Evolutionary conservation across 2,329 filamentous ascomycete species (phyloP).

Genomic region (Colletotrichum destructivum): DNA sequence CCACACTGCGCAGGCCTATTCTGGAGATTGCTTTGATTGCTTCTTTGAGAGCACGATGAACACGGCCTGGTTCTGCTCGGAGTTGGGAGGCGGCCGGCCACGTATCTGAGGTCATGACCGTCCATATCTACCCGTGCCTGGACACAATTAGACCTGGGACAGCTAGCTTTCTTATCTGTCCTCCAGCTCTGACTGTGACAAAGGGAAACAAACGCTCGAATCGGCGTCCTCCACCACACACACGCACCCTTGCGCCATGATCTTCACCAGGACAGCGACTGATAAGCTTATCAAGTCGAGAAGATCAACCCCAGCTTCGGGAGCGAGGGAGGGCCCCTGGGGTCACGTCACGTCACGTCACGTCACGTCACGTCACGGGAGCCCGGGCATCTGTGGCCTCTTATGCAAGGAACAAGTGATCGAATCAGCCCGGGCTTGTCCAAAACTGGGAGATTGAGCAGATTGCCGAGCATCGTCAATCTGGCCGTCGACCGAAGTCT

Average conservation of each 20-base stretch:
- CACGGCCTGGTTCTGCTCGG: too few species aligned
- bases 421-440: constrained; percentile 7
- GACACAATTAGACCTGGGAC: too few species aligned
- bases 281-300: constrained; percentile 38
- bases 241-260: neutral
- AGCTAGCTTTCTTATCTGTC: too few species aligned
- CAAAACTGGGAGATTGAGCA: neutral
- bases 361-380: constrained; percentile 37
- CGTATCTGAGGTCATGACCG: too few species aligned
- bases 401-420: constrained; percentile 40
- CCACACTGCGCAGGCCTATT: too few species aligned
- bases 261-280: constrained; percentile 17
- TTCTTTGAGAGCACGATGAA: too few species aligned
- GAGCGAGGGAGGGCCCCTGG: constrained; percentile 12
- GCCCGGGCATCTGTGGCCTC: constrained; percentile 31
- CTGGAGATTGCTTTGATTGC: too few species aligned
- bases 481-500: constrained; percentile 7
- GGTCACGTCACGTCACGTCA: too few species aligned
- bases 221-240: constrained; percentile 4
- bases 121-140: too few species aligned
- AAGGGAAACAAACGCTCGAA: neutral
- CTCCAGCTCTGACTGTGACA: too few species aligned
- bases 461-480: constrained; percentile 28
- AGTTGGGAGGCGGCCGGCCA: too few species aligned
- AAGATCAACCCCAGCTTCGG: constrained; percentile 10